Conservation (phyloP, 164 flowering plant species). For the Sedum album region DNA sequence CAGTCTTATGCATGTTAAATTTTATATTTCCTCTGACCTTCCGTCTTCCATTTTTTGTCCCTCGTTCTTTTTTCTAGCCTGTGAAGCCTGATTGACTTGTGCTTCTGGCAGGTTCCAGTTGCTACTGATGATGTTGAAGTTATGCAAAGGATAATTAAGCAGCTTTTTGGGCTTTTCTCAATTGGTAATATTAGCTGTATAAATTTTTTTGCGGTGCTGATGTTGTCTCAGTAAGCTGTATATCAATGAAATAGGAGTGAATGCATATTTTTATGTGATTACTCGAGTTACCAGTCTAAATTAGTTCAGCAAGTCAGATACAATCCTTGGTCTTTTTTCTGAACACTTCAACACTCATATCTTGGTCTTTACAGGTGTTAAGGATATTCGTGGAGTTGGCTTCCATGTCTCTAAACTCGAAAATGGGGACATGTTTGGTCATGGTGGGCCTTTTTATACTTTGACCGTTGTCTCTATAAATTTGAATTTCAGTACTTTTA, state of each 20-base stretch:
- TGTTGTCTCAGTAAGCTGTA: neutral
- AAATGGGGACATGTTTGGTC: conserved; percentile 41
- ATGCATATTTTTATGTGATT: neutral
- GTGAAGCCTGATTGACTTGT: neutral
- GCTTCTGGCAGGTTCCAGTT: conserved; percentile 55
- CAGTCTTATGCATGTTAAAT: neutral
- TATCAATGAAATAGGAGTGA: neutral
- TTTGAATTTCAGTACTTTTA: neutral
- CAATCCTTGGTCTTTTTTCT: neutral
- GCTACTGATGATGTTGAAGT: conserved; percentile 80
- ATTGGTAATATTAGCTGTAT: conserved; percentile 34
- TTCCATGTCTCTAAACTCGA: conserved; percentile 86
- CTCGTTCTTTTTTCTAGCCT: neutral
- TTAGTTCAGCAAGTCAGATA: neutral
- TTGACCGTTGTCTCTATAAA: neutral
- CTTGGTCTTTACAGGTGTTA: conserved; percentile 43
- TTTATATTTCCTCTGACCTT: neutral
- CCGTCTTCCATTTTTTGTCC: neutral
- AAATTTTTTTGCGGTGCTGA: neutral
- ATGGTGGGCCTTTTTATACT: conserved; percentile 23
- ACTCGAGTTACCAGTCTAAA: neutral
- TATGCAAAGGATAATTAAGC: conserved; percentile 67
- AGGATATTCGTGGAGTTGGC: conserved; percentile 82
- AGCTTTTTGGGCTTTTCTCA: conserved; percentile 63
- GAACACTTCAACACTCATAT: neutral